These are phyloP conservation scores for Erysimum pusillum DNA, from an alignment of 441 rosid species.

Conservation along the genomic window DNA sequence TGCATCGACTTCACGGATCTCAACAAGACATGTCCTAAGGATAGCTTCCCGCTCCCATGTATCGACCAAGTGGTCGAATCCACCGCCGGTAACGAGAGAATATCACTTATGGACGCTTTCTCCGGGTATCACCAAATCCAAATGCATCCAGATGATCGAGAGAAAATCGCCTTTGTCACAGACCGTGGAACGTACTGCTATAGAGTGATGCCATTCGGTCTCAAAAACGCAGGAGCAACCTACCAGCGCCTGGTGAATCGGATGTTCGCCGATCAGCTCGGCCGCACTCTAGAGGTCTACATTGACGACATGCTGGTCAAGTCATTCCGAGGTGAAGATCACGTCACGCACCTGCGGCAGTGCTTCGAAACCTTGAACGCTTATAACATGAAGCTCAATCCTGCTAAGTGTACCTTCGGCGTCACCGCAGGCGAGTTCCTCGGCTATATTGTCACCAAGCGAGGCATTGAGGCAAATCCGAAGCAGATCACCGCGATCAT, in stretches of 20 bases:
- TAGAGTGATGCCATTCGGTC: neutral
- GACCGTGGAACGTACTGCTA: neutral
- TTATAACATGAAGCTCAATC: neutral
- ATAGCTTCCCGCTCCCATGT: neutral
- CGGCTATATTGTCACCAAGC: too few species aligned
- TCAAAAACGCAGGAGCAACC: neutral
- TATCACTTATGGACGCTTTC: neutral
- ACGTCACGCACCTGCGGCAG: fast-evolving
- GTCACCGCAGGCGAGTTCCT: neutral
- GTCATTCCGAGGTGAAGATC: fast-evolving
- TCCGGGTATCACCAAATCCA: neutral
- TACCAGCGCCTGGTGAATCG: neutral
- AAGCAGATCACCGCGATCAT: neutral
- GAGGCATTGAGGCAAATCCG: neutral
- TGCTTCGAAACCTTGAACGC: too few species aligned
- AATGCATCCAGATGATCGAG: neutral
- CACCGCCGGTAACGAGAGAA: neutral
- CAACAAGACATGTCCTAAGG: neutral
- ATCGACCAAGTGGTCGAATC: neutral
- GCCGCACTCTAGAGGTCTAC: neutral
- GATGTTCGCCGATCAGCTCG: neutral
- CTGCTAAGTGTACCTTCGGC: neutral
- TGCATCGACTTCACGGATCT: neutral
- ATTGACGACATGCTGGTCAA: neutral
- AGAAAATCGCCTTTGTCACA: neutral